phyloP scores from a whole-genome alignment of 2,329 filamentous ascomycete species.

The Fusarium paranaense region DNA sequence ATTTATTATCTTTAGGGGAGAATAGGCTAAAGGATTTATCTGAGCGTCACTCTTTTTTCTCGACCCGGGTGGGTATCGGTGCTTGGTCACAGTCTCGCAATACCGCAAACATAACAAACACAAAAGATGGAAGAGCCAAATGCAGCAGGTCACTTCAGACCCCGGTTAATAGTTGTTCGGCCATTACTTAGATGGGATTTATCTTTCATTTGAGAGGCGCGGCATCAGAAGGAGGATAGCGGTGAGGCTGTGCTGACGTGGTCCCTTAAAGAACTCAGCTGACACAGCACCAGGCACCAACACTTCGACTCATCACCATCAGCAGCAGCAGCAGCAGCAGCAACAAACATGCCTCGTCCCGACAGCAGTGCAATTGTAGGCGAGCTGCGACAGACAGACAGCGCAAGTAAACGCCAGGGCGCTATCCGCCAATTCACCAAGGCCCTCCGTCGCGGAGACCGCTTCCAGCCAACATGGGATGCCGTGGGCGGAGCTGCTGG shows the following conservation, averaged over 20 bases:
- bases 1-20: no score
- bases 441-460: slow-evolving; percentile 32
- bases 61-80: no score
- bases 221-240: not conserved
- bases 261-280: not conserved
- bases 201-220: not conserved
- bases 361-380: slow-evolving; percentile 9
- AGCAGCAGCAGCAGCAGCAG: not conserved
- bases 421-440: slow-evolving; percentile 38
- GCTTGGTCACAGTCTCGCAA: not conserved
- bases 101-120: not conserved
- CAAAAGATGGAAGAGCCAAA: not conserved
- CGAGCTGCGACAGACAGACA: slow-evolving; percentile 27
- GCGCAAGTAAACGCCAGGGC: slow-evolving; percentile 23
- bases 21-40: no score
- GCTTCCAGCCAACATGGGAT: slow-evolving; percentile 38
- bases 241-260: slow-evolving; percentile 5
- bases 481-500: slow-evolving; percentile 38
- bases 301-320: not conserved
- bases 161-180: not conserved
- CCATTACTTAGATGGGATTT: not conserved
- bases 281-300: not conserved
- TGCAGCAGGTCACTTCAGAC: not conserved
- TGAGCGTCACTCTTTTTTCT: no score
- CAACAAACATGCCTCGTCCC: slow-evolving; percentile 14